phyloP scores from a whole-genome alignment of 495 filamentous ascomycete genomes.

The Geopyxis carbonaria region DNA sequence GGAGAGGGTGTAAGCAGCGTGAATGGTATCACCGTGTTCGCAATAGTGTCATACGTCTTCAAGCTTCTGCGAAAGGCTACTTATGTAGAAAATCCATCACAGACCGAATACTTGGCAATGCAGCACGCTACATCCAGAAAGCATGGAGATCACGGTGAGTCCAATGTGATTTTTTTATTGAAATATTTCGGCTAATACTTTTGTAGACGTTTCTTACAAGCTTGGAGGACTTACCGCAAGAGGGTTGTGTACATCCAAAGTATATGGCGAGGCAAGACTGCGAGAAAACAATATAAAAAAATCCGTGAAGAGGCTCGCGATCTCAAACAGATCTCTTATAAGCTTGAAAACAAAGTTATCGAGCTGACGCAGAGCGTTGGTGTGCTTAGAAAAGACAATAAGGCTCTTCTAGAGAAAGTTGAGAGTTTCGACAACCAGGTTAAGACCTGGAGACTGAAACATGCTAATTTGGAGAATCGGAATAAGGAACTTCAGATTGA shows the following conservation, averaged over 20 bases:
- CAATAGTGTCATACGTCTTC: conserved; percentile 64
- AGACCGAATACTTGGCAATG: conserved; percentile 85
- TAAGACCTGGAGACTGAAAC: conserved; percentile 80
- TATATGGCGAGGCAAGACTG: conserved; percentile 74
- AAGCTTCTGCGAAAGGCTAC: conserved; percentile 80
- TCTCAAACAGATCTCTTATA: conserved; percentile 97
- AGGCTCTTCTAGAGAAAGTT: conserved; percentile 67
- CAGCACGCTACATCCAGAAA: conserved; percentile 76
- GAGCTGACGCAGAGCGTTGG: conserved; percentile 90
- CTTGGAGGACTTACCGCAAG: conserved; percentile 74
- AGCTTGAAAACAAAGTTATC: conserved; percentile 97
- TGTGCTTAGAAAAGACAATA: conserved; percentile 83
- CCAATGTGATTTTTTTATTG: background rate
- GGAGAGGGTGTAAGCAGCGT: conserved; percentile 76
- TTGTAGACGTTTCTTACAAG: conserved; percentile 46
- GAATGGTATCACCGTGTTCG: conserved; percentile 60
- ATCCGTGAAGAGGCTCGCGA: conserved; percentile 90
- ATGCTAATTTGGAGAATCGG: conserved; percentile 77
- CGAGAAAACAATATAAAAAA: conserved; percentile 68
- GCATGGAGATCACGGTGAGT: conserved; percentile 55
- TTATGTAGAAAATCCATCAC: conserved; percentile 73
- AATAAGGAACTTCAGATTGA: conserved; percentile 88
- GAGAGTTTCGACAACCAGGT: conserved; percentile 94
- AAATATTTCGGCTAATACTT: background rate
- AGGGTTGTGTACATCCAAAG: conserved; percentile 85